Evolutionary conservation across 345 rosid genomes (phyloP), one percentile per base, ranked within the genome.

Genomic region (Linum usitatissimum): DNA sequence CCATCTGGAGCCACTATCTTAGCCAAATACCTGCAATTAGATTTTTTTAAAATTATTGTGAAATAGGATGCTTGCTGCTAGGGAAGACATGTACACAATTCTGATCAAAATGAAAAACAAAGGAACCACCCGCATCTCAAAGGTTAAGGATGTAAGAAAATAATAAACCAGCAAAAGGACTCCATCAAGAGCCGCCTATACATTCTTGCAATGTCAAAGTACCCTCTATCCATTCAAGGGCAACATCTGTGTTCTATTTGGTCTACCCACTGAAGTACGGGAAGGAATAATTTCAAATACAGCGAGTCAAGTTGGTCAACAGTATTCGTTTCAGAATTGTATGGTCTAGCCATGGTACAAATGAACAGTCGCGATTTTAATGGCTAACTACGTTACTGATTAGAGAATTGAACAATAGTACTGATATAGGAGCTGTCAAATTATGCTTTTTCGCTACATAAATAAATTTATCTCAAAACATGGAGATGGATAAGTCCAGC

Each of bases 1-100:
- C 91, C 91, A 66, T 85, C 83, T 2, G 84, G 84, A 62, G 83
- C 86, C 61, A 85, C 61, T 71, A 85, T 85, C 79, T 83, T 85
- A 13, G 88, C 88, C 73, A 85, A 72, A 76, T 83, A 83, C 64
- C 91, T 85, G 74, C 65, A 68, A 14, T 57, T 28, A 64, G 53
- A 62, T 71, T 60, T 66, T 68, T 63, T 62, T 72, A 55, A 42
- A 53, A 40, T 31, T 51, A 61, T 31, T 13, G 9, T 57, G 17
- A 66, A 19, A 36, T 15, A 21, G 6, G 51, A 14, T 20, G 3
- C 13, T 28, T 6, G 62, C 18, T 39, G 54, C 39, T 21, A 30
- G 5, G 20, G 61, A 8, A 68, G 57, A 53, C 38, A 34, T 23
- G 28, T 42, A 58, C 19, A 42, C 45, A 3, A 34, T 3, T 38